A percentile compares a stretch with the other conserved stretches of the same genome.
Conservation (phyloP, 768 basidiomycete genomes). For the Mycena galopus region DNA sequence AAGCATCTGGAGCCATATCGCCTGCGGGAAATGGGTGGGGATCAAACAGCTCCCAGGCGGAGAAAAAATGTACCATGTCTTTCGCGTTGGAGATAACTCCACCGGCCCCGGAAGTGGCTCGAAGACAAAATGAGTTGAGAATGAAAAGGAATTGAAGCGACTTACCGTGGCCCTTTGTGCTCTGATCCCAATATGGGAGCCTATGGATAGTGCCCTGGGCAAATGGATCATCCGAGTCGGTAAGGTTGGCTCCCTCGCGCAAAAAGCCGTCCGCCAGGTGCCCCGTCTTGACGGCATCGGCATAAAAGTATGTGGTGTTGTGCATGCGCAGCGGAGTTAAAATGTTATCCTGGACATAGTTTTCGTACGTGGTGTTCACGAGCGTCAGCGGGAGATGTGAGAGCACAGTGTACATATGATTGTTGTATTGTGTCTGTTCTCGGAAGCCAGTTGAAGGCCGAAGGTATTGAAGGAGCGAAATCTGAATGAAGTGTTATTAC, state of each 20-base stretch:
- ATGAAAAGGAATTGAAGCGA: background rate
- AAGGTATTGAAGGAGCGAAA: constrained; percentile 31
- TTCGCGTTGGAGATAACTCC: constrained; percentile 46
- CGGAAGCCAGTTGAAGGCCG: constrained; percentile 38
- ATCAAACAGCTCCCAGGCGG: background rate
- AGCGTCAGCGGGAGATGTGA: constrained; percentile 32
- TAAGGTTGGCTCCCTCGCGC: constrained; percentile 36
- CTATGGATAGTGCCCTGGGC: constrained; percentile 38
- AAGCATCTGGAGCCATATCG: constrained; percentile 47
- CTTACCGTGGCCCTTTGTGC: constrained; percentile 39
- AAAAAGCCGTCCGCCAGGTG: constrained; percentile 42
- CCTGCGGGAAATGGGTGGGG: constrained; percentile 28
- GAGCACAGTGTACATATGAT: constrained; percentile 38
- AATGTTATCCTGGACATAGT: constrained; percentile 45
- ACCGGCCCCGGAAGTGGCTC: constrained; percentile 44
- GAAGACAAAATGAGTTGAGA: background rate
- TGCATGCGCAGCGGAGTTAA: constrained; percentile 44
- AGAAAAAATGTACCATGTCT: constrained; percentile 40
- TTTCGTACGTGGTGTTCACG: constrained; percentile 36
- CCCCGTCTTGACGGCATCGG: constrained; percentile 42
- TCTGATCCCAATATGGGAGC: constrained; percentile 40
- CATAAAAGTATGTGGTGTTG: constrained; percentile 44
- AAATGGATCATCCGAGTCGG: constrained; percentile 41
- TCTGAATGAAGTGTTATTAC: background rate
- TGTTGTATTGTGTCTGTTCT: constrained; percentile 38